Conservation (phyloP, 2,329 filamentous ascomycete species). For the Monilinia vaccinii-corymbosi region DNA sequence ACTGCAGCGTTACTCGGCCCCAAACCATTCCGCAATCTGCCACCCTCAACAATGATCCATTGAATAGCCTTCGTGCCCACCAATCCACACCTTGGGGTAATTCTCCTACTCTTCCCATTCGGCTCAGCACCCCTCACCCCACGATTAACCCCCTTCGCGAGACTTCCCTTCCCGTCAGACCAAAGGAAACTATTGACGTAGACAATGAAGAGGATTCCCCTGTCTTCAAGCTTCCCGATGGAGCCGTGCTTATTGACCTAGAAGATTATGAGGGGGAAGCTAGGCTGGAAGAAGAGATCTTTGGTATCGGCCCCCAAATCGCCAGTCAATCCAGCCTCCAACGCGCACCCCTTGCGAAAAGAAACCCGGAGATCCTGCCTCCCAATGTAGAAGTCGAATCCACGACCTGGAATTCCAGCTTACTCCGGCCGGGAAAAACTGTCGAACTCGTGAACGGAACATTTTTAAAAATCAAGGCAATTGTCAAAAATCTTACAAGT, state of each 20-base stretch:
- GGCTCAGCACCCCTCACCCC: not conserved
- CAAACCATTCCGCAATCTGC: not conserved
- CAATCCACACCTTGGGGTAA: no score
- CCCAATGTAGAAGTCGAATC: constrained; percentile 31
- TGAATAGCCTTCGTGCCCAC: not conserved
- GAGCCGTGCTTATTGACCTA: not conserved
- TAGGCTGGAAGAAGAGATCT: not conserved
- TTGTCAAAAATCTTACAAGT: not conserved
- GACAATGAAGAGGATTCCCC: not conserved
- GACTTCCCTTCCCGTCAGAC: no score
- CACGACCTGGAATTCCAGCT: not conserved
- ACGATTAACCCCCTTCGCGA: not conserved
- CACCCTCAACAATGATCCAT: not conserved
- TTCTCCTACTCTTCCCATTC: not conserved
- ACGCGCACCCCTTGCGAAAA: constrained; percentile 6
- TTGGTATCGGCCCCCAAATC: not conserved
- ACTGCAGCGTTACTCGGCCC: not conserved
- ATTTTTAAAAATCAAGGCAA: constrained; percentile 34
- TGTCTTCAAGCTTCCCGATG: not conserved
- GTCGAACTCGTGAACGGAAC: constrained; percentile 19
- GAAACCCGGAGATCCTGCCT: constrained; percentile 15
- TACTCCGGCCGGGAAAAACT: constrained; percentile 22
- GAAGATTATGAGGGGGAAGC: not conserved
- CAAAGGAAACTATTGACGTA: not conserved
- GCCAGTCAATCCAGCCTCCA: not conserved